These are phyloP conservation scores for Hypholoma fasciculare DNA, from an alignment of 768 basidiomycete species.

Conservation along the genomic window DNA sequence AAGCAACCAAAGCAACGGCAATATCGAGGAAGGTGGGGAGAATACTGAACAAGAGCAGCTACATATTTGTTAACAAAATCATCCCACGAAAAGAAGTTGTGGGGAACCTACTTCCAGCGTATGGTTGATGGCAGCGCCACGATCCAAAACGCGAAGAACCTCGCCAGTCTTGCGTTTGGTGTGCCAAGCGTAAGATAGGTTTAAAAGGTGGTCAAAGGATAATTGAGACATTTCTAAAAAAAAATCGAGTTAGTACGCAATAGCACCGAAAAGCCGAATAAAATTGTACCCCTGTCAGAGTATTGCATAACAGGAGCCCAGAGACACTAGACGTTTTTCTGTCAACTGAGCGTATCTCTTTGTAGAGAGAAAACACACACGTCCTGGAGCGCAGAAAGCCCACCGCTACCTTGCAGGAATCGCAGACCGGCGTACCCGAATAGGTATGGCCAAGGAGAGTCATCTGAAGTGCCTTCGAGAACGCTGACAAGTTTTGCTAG, in stretches of 20 bases:
- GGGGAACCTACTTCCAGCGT: slow-evolving; percentile 55
- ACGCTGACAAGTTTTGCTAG: slow-evolving; percentile 65
- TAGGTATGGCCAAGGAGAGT: slow-evolving; percentile 69
- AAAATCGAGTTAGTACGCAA: not conserved
- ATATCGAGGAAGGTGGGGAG: slow-evolving; percentile 84
- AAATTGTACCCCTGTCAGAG: slow-evolving; percentile 62
- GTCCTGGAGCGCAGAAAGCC: slow-evolving; percentile 68
- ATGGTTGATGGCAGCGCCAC: slow-evolving; percentile 85
- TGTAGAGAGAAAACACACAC: slow-evolving; percentile 26
- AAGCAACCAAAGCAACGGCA: slow-evolving; percentile 66
- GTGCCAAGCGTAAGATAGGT: slow-evolving; percentile 84
- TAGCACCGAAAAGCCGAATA: too few species aligned
- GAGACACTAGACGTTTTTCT: slow-evolving; percentile 42
- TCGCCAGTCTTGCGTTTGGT: slow-evolving; percentile 85
- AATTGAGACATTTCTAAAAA: slow-evolving; percentile 78
- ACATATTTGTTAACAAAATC: slow-evolving; percentile 8
- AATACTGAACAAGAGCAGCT: slow-evolving; percentile 84
- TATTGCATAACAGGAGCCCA: slow-evolving; percentile 92
- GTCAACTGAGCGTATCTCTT: not conserved
- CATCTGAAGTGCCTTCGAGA: slow-evolving; percentile 45
- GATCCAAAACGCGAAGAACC: slow-evolving; percentile 76
- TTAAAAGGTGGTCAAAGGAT: slow-evolving; percentile 84
- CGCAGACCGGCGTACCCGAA: slow-evolving; percentile 67
- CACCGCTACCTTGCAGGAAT: slow-evolving; percentile 77
- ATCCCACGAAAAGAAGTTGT: slow-evolving; percentile 4